Evolutionary conservation across 2,329 filamentous ascomycete genomes (phyloP).

Genomic region (Arthroderma sp.): DNA sequence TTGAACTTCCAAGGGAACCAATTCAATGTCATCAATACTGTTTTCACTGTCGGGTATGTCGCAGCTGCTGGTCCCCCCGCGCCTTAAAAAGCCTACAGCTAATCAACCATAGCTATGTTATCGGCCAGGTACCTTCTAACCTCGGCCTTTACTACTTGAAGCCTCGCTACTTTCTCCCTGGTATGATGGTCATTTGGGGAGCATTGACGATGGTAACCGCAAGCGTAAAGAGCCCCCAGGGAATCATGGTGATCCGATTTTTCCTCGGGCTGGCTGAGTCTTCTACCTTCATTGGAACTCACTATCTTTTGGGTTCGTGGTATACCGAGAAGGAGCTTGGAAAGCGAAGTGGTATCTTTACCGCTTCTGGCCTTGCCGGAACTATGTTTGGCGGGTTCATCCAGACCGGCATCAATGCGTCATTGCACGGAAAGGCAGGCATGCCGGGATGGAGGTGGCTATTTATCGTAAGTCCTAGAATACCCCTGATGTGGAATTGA

Average conservation of each 20-base stretch:
- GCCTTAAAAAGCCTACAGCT: neutral
- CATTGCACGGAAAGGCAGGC: slow-evolving; percentile 17
- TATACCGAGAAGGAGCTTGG: slow-evolving; percentile 30
- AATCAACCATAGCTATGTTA: slow-evolving; percentile 21
- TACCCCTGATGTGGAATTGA: neutral
- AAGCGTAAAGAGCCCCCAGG: slow-evolving; percentile 15
- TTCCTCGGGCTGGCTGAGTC: slow-evolving; percentile 23
- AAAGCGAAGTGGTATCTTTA: slow-evolving; percentile 26
- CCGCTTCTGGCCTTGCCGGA: slow-evolving; percentile 21
- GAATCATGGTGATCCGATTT: slow-evolving; percentile 26
- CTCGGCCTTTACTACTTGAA: slow-evolving; percentile 21
- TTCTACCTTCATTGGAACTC: slow-evolving; percentile 22
- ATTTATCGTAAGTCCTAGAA: slow-evolving; percentile 19
- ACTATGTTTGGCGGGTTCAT: slow-evolving; percentile 27
- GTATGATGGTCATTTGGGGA: slow-evolving; percentile 21
- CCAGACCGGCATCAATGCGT: slow-evolving; percentile 22
- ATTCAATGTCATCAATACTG: slow-evolving; percentile 25
- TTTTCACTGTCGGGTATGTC: slow-evolving; percentile 31
- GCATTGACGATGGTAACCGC: slow-evolving; percentile 22
- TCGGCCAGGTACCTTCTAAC: slow-evolving; percentile 33
- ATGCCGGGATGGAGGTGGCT: slow-evolving; percentile 25
- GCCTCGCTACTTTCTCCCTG: slow-evolving; percentile 17
- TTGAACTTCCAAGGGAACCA: slow-evolving; percentile 24
- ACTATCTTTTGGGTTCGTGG: slow-evolving; percentile 31
- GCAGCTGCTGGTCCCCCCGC: neutral